Evolutionary conservation across 495 filamentous ascomycete species (phyloP).

Genomic region (Hypoxylon fuscum): DNA sequence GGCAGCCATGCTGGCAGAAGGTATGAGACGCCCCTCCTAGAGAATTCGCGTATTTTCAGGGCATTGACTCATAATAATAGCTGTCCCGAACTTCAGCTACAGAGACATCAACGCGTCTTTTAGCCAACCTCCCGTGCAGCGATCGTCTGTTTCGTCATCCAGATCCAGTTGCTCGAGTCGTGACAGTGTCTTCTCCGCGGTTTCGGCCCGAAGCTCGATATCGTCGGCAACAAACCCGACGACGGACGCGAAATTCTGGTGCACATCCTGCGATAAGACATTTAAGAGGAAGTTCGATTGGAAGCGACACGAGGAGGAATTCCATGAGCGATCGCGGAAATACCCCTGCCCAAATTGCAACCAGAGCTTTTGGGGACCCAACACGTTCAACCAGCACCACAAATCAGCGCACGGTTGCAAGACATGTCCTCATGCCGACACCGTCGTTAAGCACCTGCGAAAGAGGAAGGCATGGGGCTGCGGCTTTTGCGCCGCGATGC

Average conservation of each 20-base stretch:
- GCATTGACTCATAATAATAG: conserved; percentile 14
- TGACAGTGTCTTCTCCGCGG: conserved; percentile 46
- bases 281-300: conserved; percentile 63
- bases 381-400: conserved; percentile 62
- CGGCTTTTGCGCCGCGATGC: conserved; percentile 60
- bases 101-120: conserved; percentile 40
- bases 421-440: conserved; percentile 58
- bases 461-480: conserved; percentile 53
- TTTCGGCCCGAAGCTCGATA: conserved; percentile 50
- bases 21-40: conserved; percentile 27
- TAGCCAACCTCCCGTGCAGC: conserved; percentile 35
- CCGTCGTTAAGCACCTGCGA: conserved; percentile 49
- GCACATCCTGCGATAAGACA: conserved; percentile 60
- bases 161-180: conserved; percentile 53
- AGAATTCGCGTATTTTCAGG: not conserved
- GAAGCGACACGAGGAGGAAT: conserved; percentile 63
- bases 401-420: conserved; percentile 60
- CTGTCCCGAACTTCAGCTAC: conserved; percentile 40
- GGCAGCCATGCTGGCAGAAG: conserved; percentile 28
- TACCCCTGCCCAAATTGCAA: conserved; percentile 61
- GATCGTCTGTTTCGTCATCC: conserved; percentile 55
- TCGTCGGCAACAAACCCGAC: conserved; percentile 42
- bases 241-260: conserved; percentile 55
- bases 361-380: conserved; percentile 60
- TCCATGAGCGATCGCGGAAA: conserved; percentile 61